These are phyloP conservation scores for Ophiostoma triangulosporum DNA, from an alignment of 2,329 filamentous ascomycete species.

Conservation along the genomic window DNA sequence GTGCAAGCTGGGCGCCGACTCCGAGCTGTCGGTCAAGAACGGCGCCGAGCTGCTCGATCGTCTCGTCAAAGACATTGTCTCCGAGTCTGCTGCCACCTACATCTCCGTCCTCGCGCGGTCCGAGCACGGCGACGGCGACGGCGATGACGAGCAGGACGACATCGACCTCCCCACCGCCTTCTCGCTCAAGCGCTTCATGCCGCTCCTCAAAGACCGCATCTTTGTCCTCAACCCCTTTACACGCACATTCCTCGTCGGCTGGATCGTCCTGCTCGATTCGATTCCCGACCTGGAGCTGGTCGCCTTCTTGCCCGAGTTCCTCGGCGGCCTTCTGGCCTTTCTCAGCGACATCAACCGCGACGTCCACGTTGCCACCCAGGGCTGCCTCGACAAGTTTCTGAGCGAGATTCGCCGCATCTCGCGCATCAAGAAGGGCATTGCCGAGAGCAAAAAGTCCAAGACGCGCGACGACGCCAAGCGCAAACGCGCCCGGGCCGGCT, in stretches of 20 bases:
- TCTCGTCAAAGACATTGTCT: slow-evolving; percentile 89
- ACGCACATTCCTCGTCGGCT: slow-evolving; percentile 85
- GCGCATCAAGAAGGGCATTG: slow-evolving; percentile 79
- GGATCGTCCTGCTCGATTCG: slow-evolving; percentile 88
- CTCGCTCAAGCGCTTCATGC: slow-evolving; percentile 80
- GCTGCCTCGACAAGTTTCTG: slow-evolving; percentile 77
- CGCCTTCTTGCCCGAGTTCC: slow-evolving; percentile 79
- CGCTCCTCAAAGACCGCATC: slow-evolving; percentile 84
- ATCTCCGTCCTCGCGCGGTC: slow-evolving; percentile 67
- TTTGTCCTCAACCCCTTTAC: slow-evolving; percentile 92
- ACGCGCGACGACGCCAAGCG: slow-evolving; percentile 45
- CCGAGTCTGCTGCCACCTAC: slow-evolving; percentile 88
- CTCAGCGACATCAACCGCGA: slow-evolving; percentile 83
- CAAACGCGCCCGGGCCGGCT: slow-evolving; percentile 47
- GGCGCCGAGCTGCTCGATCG: slow-evolving; percentile 90
- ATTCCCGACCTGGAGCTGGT: slow-evolving; percentile 95
- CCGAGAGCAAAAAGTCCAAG: slow-evolving; percentile 64
- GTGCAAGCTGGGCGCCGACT: slow-evolving; percentile 94
- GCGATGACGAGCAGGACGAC: slow-evolving; percentile 26
- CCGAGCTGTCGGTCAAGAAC: slow-evolving; percentile 94
- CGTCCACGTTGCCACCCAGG: slow-evolving; percentile 87
- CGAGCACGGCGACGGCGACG: slow-evolving; percentile 26
- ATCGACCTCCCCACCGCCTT: slow-evolving; percentile 66
- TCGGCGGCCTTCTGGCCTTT: slow-evolving; percentile 81
- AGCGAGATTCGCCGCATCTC: slow-evolving; percentile 91